phyloP scores from a whole-genome alignment of 768 basidiomycete genomes.

The Hericium rajendrae region DNA sequence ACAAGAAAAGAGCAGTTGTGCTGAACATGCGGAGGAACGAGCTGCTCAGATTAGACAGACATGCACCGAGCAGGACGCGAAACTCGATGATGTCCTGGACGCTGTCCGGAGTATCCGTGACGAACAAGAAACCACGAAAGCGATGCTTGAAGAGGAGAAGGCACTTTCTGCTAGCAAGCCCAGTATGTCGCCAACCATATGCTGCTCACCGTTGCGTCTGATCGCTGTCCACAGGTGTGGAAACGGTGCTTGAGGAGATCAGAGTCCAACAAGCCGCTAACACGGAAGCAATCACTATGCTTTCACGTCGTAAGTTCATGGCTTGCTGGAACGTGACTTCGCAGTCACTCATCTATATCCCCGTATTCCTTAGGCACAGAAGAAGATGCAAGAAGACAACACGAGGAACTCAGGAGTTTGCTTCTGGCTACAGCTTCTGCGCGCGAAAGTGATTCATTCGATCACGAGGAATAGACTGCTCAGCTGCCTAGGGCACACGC shows the following conservation, averaged over 20 bases:
- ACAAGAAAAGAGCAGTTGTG: background rate
- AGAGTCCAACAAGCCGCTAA: background rate
- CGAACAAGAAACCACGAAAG: background rate
- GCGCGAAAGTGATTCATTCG: constrained; percentile 11
- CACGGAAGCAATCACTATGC: background rate
- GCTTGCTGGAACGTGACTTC: background rate
- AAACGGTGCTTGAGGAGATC: background rate
- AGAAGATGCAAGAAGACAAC: constrained; percentile 10
- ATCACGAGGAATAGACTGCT: background rate
- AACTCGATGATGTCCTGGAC: background rate
- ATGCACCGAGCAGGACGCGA: background rate
- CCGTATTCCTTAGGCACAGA: constrained; percentile 4
- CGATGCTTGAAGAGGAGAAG: background rate
- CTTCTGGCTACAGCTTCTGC: constrained; percentile 13
- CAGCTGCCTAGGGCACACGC: too few relatives aligned
- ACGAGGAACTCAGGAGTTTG: constrained; percentile 9
- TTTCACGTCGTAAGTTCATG: background rate
- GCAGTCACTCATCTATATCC: background rate
- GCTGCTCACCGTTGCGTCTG: background rate
- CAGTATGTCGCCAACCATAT: background rate
- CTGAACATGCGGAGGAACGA: constrained; percentile 1
- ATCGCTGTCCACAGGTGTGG: background rate
- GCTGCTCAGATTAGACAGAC: background rate
- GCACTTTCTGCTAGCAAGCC: background rate
- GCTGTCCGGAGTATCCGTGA: background rate